A percentile compares a stretch with the other conserved stretches of the same genome.
Conservation (phyloP, 169 alveolate species). For the Condylostoma magnum region DNA sequence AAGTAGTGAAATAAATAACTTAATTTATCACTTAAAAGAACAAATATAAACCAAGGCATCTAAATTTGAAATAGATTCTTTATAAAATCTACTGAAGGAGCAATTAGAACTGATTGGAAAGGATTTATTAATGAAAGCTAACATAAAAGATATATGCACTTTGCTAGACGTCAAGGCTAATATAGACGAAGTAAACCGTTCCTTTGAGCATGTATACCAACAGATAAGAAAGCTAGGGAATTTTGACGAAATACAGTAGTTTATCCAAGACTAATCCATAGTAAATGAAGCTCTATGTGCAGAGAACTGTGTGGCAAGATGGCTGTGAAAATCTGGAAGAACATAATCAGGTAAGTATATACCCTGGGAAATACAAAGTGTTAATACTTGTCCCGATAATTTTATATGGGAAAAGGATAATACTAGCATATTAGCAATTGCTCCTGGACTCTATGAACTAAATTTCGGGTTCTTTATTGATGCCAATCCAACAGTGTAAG, state of each 20-base stretch:
- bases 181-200: constrained; percentile 66
- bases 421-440: constrained; percentile 55
- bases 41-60: constrained; percentile 17
- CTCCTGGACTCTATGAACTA: constrained; percentile 79
- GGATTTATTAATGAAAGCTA: constrained; percentile 46
- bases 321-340: constrained; percentile 82
- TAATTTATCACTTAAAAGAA: background rate
- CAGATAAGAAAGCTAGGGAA: constrained; percentile 47
- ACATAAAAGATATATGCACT: constrained; percentile 63
- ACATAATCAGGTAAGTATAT: constrained; percentile 63
- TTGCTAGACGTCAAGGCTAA: constrained; percentile 43
- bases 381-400: constrained; percentile 81
- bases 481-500: constrained; percentile 76
- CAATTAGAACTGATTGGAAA: constrained; percentile 45
- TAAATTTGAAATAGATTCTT: constrained; percentile 36
- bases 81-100: constrained; percentile 23
- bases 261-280: constrained; percentile 53
- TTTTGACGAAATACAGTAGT: constrained; percentile 39
- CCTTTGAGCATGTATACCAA: constrained; percentile 53
- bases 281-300: constrained; percentile 76
- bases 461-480: constrained; percentile 71
- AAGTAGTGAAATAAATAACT: background rate
- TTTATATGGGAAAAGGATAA: constrained; percentile 83
- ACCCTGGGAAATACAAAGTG: constrained; percentile 81
- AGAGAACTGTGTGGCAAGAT: constrained; percentile 80